These are phyloP conservation scores for Setaria viridis DNA, from an alignment of 202 grass and related monocot genomes.

Conservation along the genomic window DNA sequence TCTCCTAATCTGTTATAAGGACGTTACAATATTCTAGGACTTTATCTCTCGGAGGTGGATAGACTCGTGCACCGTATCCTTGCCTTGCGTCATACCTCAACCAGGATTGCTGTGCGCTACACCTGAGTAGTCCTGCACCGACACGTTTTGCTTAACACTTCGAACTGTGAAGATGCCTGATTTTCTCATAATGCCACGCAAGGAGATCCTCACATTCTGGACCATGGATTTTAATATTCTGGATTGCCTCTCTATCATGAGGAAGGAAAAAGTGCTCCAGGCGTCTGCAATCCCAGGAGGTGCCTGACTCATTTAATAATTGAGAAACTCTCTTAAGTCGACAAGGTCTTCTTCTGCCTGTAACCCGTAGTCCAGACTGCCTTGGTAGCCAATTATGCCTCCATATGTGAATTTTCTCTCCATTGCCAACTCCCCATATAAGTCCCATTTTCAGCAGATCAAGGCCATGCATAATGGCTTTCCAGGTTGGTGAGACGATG, in stretches of 20 bases:
- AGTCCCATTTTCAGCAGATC: background rate
- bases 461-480: background rate
- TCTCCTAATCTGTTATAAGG: too few species aligned
- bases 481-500: background rate
- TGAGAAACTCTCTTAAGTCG: background rate
- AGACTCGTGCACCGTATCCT: too few species aligned
- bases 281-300: background rate
- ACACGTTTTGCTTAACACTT: too few species aligned
- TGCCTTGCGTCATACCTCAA: too few species aligned
- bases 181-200: too few species aligned
- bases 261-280: background rate
- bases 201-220: too few species aligned
- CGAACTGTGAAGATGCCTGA: too few species aligned
- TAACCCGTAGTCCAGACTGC: background rate
- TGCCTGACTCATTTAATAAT: background rate
- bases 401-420: background rate
- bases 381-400: constrained; percentile 2
- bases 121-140: too few species aligned
- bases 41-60: too few species aligned
- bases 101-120: too few species aligned
- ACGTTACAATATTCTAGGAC: too few species aligned
- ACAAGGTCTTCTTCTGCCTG: background rate
- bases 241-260: background rate
- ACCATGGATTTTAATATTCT: background rate
- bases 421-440: background rate